A percentile compares a stretch with the other conserved stretches of the same genome.
These are phyloP conservation scores for Scytalidium sp. DNA, from an alignment of 2,329 filamentous ascomycete genomes.

Conservation along the genomic window DNA sequence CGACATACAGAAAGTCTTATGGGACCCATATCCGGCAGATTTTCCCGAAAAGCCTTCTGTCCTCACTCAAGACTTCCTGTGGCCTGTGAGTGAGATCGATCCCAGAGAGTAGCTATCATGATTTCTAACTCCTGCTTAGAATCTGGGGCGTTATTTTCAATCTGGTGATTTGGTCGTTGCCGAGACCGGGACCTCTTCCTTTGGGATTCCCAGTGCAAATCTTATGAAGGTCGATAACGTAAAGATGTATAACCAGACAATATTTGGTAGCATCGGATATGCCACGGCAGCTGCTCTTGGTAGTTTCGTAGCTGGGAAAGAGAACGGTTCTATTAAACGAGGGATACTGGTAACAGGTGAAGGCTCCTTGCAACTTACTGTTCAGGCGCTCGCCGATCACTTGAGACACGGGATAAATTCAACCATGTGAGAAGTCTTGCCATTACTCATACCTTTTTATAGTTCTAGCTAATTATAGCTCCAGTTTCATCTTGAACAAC, in stretches of 20 bases:
- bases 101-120: no score
- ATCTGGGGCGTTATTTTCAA: slow-evolving; percentile 41
- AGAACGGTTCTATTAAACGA: slow-evolving; percentile 20
- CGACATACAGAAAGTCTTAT: no score
- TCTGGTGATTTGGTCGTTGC: slow-evolving; percentile 52
- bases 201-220: slow-evolving; percentile 44
- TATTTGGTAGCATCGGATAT: slow-evolving; percentile 60
- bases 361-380: slow-evolving; percentile 63
- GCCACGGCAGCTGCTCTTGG: slow-evolving; percentile 56
- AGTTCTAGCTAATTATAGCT: slow-evolving; percentile 3
- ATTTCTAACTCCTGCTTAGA: slow-evolving; percentile 15
- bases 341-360: slow-evolving; percentile 59
- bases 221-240: slow-evolving; percentile 19
- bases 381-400: slow-evolving; percentile 62
- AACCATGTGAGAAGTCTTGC: slow-evolving; percentile 21
- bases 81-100: background rate
- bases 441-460: background rate
- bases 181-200: slow-evolving; percentile 54
- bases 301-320: slow-evolving; percentile 45
- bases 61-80: slow-evolving; percentile 6
- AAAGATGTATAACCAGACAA: slow-evolving; percentile 41
- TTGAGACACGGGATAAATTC: slow-evolving; percentile 46
- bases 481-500: slow-evolving; percentile 53
- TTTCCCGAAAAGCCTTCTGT: no score
- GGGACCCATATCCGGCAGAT: no score